phyloP scores from a whole-genome alignment of 2,329 filamentous ascomycete genomes.

The Trichoderma arundinaceum region DNA sequence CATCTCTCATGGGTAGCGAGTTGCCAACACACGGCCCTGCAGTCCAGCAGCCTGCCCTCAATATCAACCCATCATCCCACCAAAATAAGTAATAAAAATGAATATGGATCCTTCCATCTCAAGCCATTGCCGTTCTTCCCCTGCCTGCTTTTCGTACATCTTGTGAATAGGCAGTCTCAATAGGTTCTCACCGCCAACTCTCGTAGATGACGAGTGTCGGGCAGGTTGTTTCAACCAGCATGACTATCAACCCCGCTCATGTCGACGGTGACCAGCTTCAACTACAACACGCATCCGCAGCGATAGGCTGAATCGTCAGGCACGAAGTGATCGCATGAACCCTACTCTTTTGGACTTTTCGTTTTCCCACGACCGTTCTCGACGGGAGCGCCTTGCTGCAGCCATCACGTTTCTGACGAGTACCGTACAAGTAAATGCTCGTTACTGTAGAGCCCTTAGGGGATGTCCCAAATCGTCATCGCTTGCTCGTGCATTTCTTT shows the following conservation, averaged over 20 bases:
- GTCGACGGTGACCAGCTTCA: slow-evolving; percentile 18
- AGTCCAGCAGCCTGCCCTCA: not conserved
- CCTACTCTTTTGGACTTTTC: not conserved
- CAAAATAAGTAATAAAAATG: slow-evolving; percentile 10
- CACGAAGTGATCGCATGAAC: slow-evolving; percentile 1
- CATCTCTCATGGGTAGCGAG: not conserved
- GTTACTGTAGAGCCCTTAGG: slow-evolving; percentile 16
- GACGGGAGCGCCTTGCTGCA: slow-evolving; percentile 23
- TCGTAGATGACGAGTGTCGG: not conserved
- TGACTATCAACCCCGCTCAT: slow-evolving; percentile 18
- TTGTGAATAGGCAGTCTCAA: not conserved
- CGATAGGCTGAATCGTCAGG: slow-evolving; percentile 16
- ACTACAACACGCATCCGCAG: slow-evolving; percentile 18
- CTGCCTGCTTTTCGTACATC: slow-evolving; percentile 7
- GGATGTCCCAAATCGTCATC: slow-evolving; percentile 39
- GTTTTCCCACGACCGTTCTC: slow-evolving; percentile 9
- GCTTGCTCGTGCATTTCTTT: slow-evolving; percentile 37
- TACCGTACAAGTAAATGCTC: slow-evolving; percentile 22
- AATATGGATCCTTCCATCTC: not conserved
- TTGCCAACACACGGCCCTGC: not conserved
- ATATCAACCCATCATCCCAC: not conserved
- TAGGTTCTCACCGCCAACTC: not conserved
- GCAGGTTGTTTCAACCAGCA: slow-evolving; percentile 9
- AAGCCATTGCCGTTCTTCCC: not conserved
- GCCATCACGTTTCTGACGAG: slow-evolving; percentile 20